phyloP scores from a whole-genome alignment of 2,329 filamentous ascomycete genomes.

The Exophiala oligosperma region DNA sequence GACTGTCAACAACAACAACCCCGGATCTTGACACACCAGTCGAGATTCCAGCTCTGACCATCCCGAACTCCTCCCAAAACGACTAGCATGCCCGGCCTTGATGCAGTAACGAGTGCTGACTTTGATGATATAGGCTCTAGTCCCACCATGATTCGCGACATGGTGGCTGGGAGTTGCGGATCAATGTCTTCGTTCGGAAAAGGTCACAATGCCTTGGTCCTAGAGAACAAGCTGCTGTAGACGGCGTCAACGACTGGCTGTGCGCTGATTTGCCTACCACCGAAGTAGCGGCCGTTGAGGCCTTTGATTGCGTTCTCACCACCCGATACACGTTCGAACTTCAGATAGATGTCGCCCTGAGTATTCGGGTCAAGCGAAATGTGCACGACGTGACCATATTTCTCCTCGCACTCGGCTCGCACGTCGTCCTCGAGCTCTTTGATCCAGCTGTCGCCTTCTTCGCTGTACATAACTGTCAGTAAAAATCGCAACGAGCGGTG shows the following conservation, averaged over 20 bases:
- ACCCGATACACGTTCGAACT: conserved; percentile 93
- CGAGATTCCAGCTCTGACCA: neutral
- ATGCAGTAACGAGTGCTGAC: neutral
- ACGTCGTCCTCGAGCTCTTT: conserved; percentile 95
- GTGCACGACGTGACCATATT: conserved; percentile 97
- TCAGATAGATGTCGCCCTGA: conserved; percentile 94
- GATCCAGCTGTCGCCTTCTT: conserved; percentile 83
- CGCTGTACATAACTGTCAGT: conserved; percentile 57
- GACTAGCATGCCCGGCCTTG: neutral
- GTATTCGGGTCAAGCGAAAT: conserved; percentile 93
- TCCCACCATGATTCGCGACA: too few species aligned
- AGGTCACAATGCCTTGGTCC: conserved; percentile 53
- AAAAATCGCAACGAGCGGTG: conserved; percentile 8
- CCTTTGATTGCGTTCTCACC: conserved; percentile 98
- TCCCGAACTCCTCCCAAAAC: neutral
- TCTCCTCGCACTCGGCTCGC: conserved; percentile 84
- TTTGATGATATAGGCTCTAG: neutral
- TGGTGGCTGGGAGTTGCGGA: neutral
- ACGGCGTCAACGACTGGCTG: conserved; percentile 96
- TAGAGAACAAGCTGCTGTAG: conserved; percentile 94
- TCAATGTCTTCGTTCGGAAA: neutral
- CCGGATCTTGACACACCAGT: neutral
- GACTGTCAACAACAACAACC: neutral
- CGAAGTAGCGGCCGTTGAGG: conserved; percentile 95
- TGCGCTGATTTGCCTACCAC: conserved; percentile 87